Evolutionary conservation across 257 asterid species (phyloP).

Genomic region (Cruciata laevipes): DNA sequence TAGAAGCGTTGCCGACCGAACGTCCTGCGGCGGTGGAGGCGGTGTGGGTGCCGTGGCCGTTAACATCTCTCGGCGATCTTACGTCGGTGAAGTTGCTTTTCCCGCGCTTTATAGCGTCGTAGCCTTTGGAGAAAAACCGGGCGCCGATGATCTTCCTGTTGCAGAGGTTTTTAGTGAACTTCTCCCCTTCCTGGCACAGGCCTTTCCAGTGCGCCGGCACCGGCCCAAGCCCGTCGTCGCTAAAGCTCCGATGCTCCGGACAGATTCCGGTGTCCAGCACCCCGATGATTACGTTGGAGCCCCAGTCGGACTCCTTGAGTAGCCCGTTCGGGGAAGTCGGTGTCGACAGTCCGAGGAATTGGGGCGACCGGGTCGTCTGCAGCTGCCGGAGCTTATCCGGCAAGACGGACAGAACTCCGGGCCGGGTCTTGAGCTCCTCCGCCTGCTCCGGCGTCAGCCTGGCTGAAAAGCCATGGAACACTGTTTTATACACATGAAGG

Average conservation of each 20-base stretch:
- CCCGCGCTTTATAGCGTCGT: constrained; percentile 30
- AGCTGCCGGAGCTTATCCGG: constrained; percentile 67
- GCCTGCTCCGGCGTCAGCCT: constrained; percentile 48
- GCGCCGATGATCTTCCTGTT: constrained; percentile 72
- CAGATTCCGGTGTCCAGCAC: constrained; percentile 73
- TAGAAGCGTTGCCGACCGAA: constrained; percentile 57
- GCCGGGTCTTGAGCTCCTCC: constrained; percentile 31
- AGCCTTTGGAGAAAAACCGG: constrained; percentile 45
- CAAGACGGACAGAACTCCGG: constrained; percentile 42
- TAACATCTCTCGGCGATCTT: constrained; percentile 55
- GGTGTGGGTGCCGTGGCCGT: constrained; percentile 90
- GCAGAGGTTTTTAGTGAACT: constrained; percentile 47
- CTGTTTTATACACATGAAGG: constrained; percentile 60
- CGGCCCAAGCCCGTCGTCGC: constrained; percentile 60
- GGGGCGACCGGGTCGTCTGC: constrained; percentile 67
- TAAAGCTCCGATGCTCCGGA: constrained; percentile 68
- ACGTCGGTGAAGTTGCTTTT: constrained; percentile 28
- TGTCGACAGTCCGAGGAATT: constrained; percentile 46
- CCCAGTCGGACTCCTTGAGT: constrained; percentile 53
- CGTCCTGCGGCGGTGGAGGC: constrained; percentile 89
- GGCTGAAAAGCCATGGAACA: constrained; percentile 76
- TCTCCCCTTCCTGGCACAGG: constrained; percentile 45
- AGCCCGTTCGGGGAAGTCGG: constrained; percentile 32
- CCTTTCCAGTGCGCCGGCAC: constrained; percentile 70
- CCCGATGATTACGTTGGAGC: constrained; percentile 63